phyloP scores from a whole-genome alignment of 495 filamentous ascomycete species.

The Neurospora intermedia region DNA sequence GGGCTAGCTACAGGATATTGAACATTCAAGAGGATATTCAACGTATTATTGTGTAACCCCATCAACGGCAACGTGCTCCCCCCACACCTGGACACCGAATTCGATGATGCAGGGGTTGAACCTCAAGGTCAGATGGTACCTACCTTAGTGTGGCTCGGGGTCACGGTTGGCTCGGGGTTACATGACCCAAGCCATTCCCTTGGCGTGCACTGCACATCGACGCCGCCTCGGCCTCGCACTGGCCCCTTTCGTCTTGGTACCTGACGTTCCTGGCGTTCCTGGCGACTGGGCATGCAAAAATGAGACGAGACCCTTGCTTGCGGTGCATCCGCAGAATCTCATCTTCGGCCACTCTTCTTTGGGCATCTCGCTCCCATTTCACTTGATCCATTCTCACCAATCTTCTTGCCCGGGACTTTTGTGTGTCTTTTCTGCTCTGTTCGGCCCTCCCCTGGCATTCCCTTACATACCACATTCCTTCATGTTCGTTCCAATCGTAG shows the following conservation, averaged over 20 bases:
- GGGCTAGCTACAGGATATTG: neutral
- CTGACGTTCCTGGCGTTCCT: neutral
- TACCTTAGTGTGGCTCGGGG: too few relatives aligned
- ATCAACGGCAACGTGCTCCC: neutral
- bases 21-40: too few relatives aligned
- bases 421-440: neutral
- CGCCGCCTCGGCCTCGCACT: neutral
- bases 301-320: neutral
- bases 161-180: neutral
- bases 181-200: neutral
- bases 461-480: neutral
- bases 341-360: neutral
- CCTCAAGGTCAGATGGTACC: too few relatives aligned
- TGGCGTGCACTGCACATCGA: neutral
- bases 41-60: neutral
- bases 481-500: neutral
- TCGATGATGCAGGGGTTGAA: too few relatives aligned
- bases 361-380: neutral
- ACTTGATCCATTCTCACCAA: neutral
- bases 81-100: neutral
- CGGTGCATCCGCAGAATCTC: neutral
- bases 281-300: too few relatives aligned
- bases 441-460: neutral
- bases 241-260: neutral
- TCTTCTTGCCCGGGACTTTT: neutral